These are phyloP conservation scores for Acanthamoeba healyi DNA, from an alignment of 208 protist genomes.

Conservation along the genomic window DNA sequence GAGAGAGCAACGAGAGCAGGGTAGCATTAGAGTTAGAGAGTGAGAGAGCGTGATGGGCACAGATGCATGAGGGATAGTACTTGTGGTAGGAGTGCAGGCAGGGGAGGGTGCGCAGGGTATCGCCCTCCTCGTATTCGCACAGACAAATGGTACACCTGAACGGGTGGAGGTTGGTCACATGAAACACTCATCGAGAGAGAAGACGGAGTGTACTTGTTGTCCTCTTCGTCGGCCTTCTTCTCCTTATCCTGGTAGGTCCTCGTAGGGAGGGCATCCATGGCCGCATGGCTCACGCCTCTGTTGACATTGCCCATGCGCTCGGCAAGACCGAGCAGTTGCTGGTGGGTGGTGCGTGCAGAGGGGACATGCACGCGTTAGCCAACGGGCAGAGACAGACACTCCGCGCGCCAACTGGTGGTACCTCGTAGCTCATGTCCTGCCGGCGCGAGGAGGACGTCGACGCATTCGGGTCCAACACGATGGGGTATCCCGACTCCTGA, in stretches of 20 bases:
- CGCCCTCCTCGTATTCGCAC: constrained; percentile 84
- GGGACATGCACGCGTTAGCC: not conserved
- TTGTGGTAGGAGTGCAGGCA: constrained; percentile 87
- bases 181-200: no score
- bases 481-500: not conserved
- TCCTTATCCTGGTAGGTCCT: not conserved
- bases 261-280: constrained; percentile 47
- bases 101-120: constrained; percentile 82
- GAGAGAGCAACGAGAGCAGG: not conserved
- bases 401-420: not conserved
- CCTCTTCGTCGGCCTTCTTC: constrained; percentile 2
- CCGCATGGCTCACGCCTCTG: not conserved
- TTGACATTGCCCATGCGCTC: constrained; percentile 38
- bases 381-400: not conserved
- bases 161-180: not conserved
- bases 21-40: not conserved
- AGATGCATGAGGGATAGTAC: no score
- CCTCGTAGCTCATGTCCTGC: constrained; percentile 69
- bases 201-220: constrained; percentile 20
- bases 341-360: not conserved
- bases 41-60: not conserved
- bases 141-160: constrained; percentile 84
- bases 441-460: not conserved
- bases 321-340: constrained; percentile 56
- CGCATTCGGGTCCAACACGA: not conserved